These are phyloP conservation scores for Penicillium steckii DNA, from an alignment of 495 filamentous ascomycete species.

Conservation along the genomic window DNA sequence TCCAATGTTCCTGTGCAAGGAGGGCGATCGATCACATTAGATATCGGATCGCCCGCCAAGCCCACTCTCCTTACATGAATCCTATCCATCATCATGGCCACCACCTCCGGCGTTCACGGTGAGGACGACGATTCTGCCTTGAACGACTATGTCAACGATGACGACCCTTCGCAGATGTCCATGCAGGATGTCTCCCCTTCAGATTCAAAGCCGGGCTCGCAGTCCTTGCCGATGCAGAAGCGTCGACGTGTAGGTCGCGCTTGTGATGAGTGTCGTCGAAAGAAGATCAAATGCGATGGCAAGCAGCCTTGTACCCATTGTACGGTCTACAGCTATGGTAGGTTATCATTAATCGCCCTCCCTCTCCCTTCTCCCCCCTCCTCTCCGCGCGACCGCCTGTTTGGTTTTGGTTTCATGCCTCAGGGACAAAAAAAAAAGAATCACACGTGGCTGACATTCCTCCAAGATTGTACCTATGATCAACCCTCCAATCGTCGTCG, in stretches of 20 bases:
- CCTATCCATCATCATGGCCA: constrained; percentile 16
- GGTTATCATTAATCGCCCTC: neutral
- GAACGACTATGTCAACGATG: constrained; percentile 29
- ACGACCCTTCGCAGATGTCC: constrained; percentile 25
- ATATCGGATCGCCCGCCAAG: constrained; percentile 23
- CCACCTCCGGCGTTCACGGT: constrained; percentile 16
- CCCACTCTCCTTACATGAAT: constrained; percentile 26
- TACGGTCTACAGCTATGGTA: constrained; percentile 93
- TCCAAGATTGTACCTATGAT: constrained; percentile 96
- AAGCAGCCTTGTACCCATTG: constrained; percentile 98
- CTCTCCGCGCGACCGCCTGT: too few relatives aligned
- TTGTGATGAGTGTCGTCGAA: constrained; percentile 93
- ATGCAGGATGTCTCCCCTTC: constrained; percentile 24
- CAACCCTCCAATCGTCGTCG: constrained; percentile 94
- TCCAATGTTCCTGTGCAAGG: constrained; percentile 12
- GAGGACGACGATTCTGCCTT: constrained; percentile 36
- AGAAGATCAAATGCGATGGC: constrained; percentile 98
- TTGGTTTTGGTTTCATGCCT: too few relatives aligned
- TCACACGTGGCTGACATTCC: constrained; percentile 31
- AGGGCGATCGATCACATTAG: constrained; percentile 14
- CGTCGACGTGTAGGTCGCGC: constrained; percentile 84
- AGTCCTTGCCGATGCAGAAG: constrained; percentile 70
- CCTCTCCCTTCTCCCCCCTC: neutral
- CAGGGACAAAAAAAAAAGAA: too few relatives aligned
- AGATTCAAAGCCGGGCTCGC: constrained; percentile 34